These are phyloP conservation scores for Kwoniella europaea DNA, from an alignment of 768 basidiomycete genomes.

Conservation along the genomic window DNA sequence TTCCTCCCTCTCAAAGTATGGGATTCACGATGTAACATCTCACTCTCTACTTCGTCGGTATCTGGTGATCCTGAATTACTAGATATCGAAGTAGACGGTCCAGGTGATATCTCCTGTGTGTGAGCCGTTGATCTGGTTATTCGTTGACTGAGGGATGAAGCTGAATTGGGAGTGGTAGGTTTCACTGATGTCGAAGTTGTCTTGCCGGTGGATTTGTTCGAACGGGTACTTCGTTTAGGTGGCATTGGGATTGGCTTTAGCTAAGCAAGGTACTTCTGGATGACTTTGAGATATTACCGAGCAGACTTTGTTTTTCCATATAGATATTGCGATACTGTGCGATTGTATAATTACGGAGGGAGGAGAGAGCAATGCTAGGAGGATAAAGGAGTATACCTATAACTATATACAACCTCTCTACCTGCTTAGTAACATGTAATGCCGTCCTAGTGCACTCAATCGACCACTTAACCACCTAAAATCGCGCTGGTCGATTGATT, in stretches of 20 bases:
- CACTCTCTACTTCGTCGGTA: neutral
- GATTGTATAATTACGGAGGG: neutral
- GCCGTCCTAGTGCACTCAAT: neutral
- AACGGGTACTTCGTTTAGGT: constrained; percentile 21
- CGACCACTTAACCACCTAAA: neutral
- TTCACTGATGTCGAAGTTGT: constrained; percentile 4
- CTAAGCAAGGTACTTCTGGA: no score
- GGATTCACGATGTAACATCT: constrained; percentile 32
- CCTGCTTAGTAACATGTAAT: neutral
- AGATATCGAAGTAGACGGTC: constrained; percentile 5
- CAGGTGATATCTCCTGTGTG: neutral
- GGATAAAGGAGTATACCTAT: neutral
- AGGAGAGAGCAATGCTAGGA: neutral
- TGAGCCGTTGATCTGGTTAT: constrained; percentile 14
- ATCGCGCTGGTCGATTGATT: neutral
- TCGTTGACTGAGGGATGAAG: constrained; percentile 4
- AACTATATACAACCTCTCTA: neutral
- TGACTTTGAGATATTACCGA: no score
- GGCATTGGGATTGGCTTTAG: constrained; percentile 7
- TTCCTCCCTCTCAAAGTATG: constrained; percentile 43
- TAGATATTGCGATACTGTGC: neutral
- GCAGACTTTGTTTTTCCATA: no score
- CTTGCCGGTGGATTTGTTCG: constrained; percentile 3
- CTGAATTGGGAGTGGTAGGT: neutral
- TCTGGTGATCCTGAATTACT: constrained; percentile 3